Evolutionary conservation across 495 filamentous ascomycete species (phyloP), one percentile per base, ranked within the genome.

Genomic region (Penicillium bialowiezense): DNA sequence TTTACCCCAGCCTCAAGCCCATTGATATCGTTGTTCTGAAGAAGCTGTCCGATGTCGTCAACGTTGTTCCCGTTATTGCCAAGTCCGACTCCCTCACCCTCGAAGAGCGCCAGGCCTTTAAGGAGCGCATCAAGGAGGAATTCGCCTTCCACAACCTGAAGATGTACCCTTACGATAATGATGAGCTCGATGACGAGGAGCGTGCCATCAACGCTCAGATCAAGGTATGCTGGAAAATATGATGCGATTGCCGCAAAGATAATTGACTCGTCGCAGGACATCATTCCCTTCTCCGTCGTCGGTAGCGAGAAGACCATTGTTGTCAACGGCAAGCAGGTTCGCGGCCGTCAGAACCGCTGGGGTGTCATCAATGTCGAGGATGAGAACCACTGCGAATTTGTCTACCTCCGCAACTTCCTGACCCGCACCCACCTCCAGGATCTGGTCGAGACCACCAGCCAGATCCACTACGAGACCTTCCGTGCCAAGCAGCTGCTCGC

Each of bases 381-480:
- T 58, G 93, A 97, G 77, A 95, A 85, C 72, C 93, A 99, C 75
- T 99, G 93, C 84, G 93, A 99, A 80, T 99, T 99, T 64, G 87
- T 97, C 60, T 96, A 93, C 69, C 82, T 99, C 45, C 82, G 93
- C 60, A 91, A 99, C 79, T 99, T 99, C 82, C 80, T 99, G 50
- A 96, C 89, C 63, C 86, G 92, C 67, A 91, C 93, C 37, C 93
- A 99, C 72, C 78, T 95, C 45, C 88, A 99, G 77, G 93, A 99
- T 60, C 83, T 99, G 48, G 97, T 99, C 70, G 93, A 96, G 70
- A 99, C 93, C 10, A 99, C 93, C n/a, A 96, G 91, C 56, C 93
- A 97, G 77, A 99, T 97, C 72, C 93, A 99, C 78, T 99, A 99
- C 76, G 93, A 99, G 79, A 95, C 89, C 41, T 99, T 97, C 91